A percentile compares a stretch with the other conserved stretches of the same genome.
phyloP scores from a whole-genome alignment of 345 rosid genomes.

The Arabidopsis thaliana region TAIR10.1 NC_003075.7:8361001-8361500 shows the following conservation, averaged over 20 bases:
- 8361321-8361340: conserved; percentile 61
- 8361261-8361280: conserved; percentile 46
- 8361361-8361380: neutral
- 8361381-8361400: neutral
- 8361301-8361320: conserved; percentile 29
- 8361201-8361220: conserved; percentile 82
- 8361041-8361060: conserved; percentile 29
- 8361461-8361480: conserved; percentile 51
- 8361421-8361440: conserved; percentile 58
- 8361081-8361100: conserved; percentile 29
- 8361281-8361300: conserved; percentile 69
- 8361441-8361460: conserved; percentile 83
- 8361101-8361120: conserved; percentile 18
- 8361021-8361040: conserved; percentile 42
- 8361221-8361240: conserved; percentile 89
- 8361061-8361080: conserved; percentile 33
- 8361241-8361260: conserved; percentile 46
- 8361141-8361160: conserved; percentile 8
- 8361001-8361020: conserved; percentile 35
- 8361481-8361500: conserved; percentile 53
- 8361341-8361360: conserved; percentile 49
- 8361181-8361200: conserved; percentile 50
- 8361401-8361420: conserved; percentile 26
- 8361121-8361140: neutral
- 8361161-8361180: neutral